Evolutionary conservation across 2,329 filamentous ascomycete genomes (phyloP).

Genomic region (Calycina herbarum): DNA sequence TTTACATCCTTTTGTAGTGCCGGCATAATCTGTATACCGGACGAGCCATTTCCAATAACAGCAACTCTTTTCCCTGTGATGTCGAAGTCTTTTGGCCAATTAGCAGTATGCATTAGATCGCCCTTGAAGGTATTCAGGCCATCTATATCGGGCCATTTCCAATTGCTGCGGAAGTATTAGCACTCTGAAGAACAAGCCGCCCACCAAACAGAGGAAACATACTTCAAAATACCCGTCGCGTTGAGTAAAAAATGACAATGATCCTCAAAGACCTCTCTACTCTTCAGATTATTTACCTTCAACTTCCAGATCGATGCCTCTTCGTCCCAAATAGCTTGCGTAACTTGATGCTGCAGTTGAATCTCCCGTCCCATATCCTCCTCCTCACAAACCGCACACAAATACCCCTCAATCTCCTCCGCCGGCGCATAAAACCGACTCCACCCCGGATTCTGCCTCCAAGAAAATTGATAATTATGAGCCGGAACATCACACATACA

Average conservation of each 20-base stretch:
- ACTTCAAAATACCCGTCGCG: slow-evolving; percentile 42
- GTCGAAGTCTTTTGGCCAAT: slow-evolving; percentile 56
- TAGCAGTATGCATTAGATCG: slow-evolving; percentile 57
- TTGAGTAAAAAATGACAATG: slow-evolving; percentile 51
- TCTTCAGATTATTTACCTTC: slow-evolving; percentile 26
- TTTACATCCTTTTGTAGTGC: slow-evolving; percentile 41
- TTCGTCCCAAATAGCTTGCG: slow-evolving; percentile 30
- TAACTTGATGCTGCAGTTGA: slow-evolving; percentile 46
- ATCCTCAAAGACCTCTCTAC: slow-evolving; percentile 44
- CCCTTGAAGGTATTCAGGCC: slow-evolving; percentile 51
- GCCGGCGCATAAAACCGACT: slow-evolving; percentile 55
- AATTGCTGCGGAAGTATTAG: slow-evolving; percentile 40
- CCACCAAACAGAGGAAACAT: background rate
- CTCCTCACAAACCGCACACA: slow-evolving; percentile 49
- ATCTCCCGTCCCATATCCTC: slow-evolving; percentile 46
- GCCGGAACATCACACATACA: slow-evolving; percentile 55
- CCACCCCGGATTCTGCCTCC: slow-evolving; percentile 60
- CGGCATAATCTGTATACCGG: slow-evolving; percentile 53
- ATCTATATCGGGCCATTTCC: slow-evolving; percentile 61
- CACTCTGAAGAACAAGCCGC: background rate
- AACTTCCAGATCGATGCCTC: slow-evolving; percentile 18
- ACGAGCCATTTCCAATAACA: slow-evolving; percentile 53
- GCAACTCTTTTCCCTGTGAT: slow-evolving; percentile 48
- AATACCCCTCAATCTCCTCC: slow-evolving; percentile 56
- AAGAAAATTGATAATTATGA: slow-evolving; percentile 64